phyloP scores from a whole-genome alignment of 495 filamentous ascomycete species.

The Xylaria flabelliformis region DNA sequence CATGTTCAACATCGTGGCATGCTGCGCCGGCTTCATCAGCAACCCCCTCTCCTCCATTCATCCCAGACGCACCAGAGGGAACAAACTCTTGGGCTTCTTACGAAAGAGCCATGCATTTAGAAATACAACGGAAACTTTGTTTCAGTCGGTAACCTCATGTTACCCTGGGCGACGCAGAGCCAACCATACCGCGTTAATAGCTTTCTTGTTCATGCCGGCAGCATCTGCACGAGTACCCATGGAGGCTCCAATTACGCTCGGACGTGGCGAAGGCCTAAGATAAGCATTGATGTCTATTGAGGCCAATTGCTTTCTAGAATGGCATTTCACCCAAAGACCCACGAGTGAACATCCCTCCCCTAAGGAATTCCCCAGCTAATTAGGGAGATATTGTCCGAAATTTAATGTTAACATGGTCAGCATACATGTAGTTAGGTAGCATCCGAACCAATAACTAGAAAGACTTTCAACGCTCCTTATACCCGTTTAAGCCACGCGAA shows the following conservation, averaged over 20 bases:
- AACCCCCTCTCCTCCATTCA: constrained; percentile 24
- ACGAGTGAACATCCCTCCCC: neutral
- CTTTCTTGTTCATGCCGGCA: neutral
- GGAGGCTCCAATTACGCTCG: neutral
- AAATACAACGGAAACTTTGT: constrained; percentile 26
- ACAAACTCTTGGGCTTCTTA: constrained; percentile 29
- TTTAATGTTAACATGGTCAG: neutral
- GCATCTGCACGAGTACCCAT: constrained; percentile 4
- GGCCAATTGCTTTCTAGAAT: neutral
- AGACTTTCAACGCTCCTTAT: constrained; percentile 1
- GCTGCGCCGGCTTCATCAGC: neutral
- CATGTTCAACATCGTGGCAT: neutral
- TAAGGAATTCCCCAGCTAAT: neutral
- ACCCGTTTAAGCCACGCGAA: neutral
- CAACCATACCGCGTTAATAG: neutral
- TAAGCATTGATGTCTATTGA: neutral
- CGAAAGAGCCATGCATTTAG: constrained; percentile 36
- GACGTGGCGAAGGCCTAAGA: neutral
- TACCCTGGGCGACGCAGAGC: neutral
- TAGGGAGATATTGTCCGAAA: neutral
- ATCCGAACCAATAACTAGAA: constrained; percentile 5
- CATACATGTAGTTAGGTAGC: neutral
- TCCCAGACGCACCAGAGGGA: constrained; percentile 6
- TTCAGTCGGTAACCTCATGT: constrained; percentile 31
- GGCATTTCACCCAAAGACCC: neutral